Percentiles rank a stretch among this genome's conserved stretches.
Evolutionary conservation across 441 rosid genomes (phyloP).

Genomic region (Pelargonium australe): DNA sequence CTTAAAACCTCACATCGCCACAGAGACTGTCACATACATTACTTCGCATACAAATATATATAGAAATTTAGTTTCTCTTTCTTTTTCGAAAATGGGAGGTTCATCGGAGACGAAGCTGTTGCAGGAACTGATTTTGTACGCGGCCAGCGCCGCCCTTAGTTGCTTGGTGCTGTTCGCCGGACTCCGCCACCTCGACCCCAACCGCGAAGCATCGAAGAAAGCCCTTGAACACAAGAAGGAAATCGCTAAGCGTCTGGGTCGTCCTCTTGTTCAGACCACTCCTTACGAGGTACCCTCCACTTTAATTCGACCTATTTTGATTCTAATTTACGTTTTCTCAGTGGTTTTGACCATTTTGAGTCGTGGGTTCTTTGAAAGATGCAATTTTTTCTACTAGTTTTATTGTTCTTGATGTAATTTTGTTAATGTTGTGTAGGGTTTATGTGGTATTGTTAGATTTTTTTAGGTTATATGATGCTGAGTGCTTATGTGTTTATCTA

Average conservation of each 20-base stretch:
- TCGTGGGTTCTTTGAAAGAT: background rate
- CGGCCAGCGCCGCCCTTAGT: constrained; percentile 29
- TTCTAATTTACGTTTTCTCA: too few species aligned
- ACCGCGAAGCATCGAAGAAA: constrained; percentile 27
- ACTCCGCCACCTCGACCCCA: constrained; percentile 28
- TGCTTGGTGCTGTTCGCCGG: constrained; percentile 26
- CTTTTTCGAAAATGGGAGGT: constrained; percentile 12
- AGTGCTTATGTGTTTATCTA: too few species aligned
- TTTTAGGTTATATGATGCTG: too few species aligned
- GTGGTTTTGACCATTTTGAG: background rate
- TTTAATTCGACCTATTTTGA: too few species aligned
- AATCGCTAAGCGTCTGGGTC: constrained; percentile 24
- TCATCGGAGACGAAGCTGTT: constrained; percentile 22
- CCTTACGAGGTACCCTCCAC: constrained; percentile 11
- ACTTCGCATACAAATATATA: too few species aligned
- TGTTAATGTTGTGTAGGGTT: too few species aligned
- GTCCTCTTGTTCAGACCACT: constrained; percentile 24
- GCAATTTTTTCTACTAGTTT: too few species aligned
- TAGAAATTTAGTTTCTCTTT: too few species aligned
- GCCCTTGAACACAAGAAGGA: constrained; percentile 27
- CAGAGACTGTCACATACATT: too few species aligned
- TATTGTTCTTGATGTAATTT: too few species aligned
- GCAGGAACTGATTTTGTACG: constrained; percentile 25
- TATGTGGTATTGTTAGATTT: too few species aligned
- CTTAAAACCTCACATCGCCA: too few species aligned